These are phyloP conservation scores for Blakeslea trispora DNA, from an alignment of 371 early-diverging fungal species.

Conservation along the genomic window DNA sequence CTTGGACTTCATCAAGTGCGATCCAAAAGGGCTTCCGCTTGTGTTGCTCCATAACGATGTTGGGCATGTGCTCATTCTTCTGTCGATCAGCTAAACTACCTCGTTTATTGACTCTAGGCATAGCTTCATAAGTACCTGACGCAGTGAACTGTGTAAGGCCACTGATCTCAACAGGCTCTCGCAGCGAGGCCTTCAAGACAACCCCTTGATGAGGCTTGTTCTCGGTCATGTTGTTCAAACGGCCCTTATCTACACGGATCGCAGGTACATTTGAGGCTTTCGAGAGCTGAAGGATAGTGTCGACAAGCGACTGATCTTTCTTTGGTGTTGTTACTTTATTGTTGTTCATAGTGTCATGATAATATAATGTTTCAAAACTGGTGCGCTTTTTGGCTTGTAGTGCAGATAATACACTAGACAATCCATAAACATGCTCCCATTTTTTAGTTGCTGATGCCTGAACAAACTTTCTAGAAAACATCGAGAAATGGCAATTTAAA, in stretches of 20 bases:
- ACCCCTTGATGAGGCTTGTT: constrained; percentile 40
- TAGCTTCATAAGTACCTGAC: constrained; percentile 15
- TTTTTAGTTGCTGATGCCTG: neutral
- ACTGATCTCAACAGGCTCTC: constrained; percentile 13
- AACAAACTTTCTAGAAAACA: neutral
- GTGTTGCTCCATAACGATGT: neutral
- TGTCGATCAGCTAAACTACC: constrained; percentile 10
- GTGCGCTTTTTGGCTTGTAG: constrained; percentile 17
- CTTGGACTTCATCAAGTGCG: constrained; percentile 64
- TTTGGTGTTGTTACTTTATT: constrained; percentile 21
- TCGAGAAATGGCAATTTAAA: too few species aligned
- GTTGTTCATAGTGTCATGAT: constrained; percentile 2
- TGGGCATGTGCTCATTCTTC: neutral
- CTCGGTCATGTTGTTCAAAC: constrained; percentile 33
- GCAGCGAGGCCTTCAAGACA: constrained; percentile 23
- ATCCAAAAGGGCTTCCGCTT: constrained; percentile 42
- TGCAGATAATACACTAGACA: constrained; percentile 18
- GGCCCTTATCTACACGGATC: constrained; percentile 24
- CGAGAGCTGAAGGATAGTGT: constrained; percentile 14
- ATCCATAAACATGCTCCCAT: constrained; percentile 20
- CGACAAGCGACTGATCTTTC: constrained; percentile 18
- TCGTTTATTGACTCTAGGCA: constrained; percentile 16
- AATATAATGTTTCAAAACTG: constrained; percentile 2
- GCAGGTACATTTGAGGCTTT: constrained; percentile 11
- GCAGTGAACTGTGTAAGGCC: neutral